Conservation (phyloP, 768 basidiomycete species). For the Hericium alpestre region DNA sequence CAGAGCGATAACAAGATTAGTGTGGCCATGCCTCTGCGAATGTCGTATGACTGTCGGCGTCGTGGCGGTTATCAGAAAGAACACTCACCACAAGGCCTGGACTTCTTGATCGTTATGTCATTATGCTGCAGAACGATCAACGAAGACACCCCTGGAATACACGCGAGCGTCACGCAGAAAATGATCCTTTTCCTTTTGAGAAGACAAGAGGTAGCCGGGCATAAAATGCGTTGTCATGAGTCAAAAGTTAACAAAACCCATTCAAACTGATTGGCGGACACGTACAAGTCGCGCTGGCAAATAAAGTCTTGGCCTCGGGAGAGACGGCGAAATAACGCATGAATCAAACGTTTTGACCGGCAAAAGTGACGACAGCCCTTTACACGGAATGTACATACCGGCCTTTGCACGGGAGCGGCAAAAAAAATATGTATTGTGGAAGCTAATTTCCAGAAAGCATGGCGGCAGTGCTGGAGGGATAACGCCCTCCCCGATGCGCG, state of each 20-base stretch:
- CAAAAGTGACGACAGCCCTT: too few species aligned
- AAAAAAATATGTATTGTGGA: not conserved
- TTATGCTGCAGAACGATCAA: not conserved
- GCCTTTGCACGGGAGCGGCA: not conserved
- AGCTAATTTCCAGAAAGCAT: not conserved
- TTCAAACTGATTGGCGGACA: too few species aligned
- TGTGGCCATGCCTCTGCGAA: not conserved
- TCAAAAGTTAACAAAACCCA: too few species aligned
- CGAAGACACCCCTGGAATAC: not conserved
- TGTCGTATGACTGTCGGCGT: not conserved
- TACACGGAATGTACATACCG: not conserved
- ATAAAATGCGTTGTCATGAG: not conserved
- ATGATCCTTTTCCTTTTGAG: not conserved
- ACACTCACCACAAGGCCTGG: not conserved
- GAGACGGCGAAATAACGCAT: too few species aligned
- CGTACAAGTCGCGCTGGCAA: too few species aligned
- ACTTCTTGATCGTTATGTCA: not conserved
- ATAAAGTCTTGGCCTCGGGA: too few species aligned
- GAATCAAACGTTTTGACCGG: too few species aligned
- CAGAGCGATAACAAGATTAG: not conserved
- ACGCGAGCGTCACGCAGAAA: not conserved
- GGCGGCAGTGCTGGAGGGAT: too few species aligned
- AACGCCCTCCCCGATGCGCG: too few species aligned
- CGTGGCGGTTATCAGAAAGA: not conserved
- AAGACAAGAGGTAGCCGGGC: not conserved